phyloP scores from a whole-genome alignment of 305 asterid genomes.

The Rubia peregrina region DNA sequence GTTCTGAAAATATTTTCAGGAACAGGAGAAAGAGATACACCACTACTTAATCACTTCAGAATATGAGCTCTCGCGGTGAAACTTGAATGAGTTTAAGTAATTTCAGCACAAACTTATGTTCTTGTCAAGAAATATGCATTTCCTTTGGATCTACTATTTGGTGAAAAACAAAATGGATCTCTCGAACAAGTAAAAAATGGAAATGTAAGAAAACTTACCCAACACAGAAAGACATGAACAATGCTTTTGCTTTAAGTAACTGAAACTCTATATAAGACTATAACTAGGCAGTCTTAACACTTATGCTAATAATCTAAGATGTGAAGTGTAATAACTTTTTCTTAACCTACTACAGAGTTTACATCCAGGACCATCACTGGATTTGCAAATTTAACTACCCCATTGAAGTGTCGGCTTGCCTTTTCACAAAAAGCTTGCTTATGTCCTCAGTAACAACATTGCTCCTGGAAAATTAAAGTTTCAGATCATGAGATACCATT shows the following conservation, averaged over 20 bases:
- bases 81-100: too few relatives aligned
- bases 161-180: too few relatives aligned
- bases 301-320: neutral
- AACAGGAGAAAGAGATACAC: too few relatives aligned
- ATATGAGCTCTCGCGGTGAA: too few relatives aligned
- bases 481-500: conserved; percentile 9
- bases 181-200: neutral
- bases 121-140: too few relatives aligned
- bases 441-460: conserved; percentile 85
- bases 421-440: conserved; percentile 69
- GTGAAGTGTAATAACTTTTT: neutral
- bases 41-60: too few relatives aligned
- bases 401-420: conserved; percentile 31
- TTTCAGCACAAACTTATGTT: too few relatives aligned
- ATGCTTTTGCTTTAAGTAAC: neutral
- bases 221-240: neutral
- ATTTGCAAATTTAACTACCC: conserved; percentile 22
- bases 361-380: conserved; percentile 14
- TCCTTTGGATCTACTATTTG: too few relatives aligned
- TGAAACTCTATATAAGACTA: neutral
- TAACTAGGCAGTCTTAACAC: neutral
- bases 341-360: conserved; percentile 9
- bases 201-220: neutral
- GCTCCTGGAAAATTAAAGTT: conserved; percentile 53
- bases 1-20: too few relatives aligned